A percentile compares a stretch with the other conserved stretches of the same genome.
phyloP scores from a whole-genome alignment of 345 rosid species.

The Cardamine resedifolia region DNA sequence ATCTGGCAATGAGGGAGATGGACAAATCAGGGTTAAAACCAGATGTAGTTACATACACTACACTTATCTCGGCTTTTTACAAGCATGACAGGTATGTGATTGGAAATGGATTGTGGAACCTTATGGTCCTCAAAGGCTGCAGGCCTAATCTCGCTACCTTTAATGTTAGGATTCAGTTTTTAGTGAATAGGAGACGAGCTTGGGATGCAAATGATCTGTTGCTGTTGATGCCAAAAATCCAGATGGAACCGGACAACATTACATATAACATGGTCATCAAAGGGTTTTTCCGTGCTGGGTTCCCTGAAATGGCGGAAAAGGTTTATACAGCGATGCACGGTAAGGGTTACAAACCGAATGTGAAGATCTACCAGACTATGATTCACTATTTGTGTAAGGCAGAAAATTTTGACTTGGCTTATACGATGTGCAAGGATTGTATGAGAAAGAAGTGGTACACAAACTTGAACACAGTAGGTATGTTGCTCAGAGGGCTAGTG shows the following conservation, averaged over 20 bases:
- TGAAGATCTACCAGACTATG: conserved; percentile 76
- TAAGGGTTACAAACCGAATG: conserved; percentile 54
- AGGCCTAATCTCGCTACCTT: conserved; percentile 71
- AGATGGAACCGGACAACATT: conserved; percentile 59
- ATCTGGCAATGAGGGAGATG: conserved; percentile 52
- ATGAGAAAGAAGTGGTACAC: conserved; percentile 66
- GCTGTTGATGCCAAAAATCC: conserved; percentile 58
- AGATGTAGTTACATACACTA: conserved; percentile 74
- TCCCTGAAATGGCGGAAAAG: conserved; percentile 74
- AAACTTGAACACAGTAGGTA: conserved; percentile 54
- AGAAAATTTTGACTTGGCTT: conserved; percentile 59
- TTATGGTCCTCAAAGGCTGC: conserved; percentile 72
- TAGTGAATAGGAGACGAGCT: conserved; percentile 57
- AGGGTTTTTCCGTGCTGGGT: conserved; percentile 67
- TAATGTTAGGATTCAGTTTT: conserved; percentile 71
- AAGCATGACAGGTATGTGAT: conserved; percentile 48
- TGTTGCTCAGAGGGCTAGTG: conserved; percentile 58
- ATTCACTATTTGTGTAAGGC: conserved; percentile 73
- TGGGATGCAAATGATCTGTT: conserved; percentile 72
- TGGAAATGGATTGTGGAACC: conserved; percentile 83
- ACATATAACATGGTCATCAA: conserved; percentile 80
- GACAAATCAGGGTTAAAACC: conserved; percentile 60
- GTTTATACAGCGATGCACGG: conserved; percentile 63
- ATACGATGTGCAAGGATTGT: conserved; percentile 69
- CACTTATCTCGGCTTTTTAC: conserved; percentile 70